phyloP scores from a whole-genome alignment of 1,139 yeast species.

The Geotrichum cucujoidarum region DNA sequence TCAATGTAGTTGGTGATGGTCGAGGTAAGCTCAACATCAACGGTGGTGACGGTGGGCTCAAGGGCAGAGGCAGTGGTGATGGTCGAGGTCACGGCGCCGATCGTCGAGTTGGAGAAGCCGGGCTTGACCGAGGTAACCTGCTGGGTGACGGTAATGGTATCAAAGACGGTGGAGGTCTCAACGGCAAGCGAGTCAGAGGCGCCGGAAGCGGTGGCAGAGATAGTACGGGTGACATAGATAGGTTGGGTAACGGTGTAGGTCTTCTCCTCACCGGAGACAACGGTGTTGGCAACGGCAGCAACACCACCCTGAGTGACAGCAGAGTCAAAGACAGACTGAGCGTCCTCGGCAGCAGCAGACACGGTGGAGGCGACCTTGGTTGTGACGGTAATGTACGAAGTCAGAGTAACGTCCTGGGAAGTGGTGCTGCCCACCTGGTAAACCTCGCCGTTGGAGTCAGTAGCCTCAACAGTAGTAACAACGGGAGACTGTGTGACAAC shows the following conservation, averaged over 20 bases:
- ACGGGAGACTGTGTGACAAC: conserved; percentile 3
- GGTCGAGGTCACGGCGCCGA: conserved; percentile 2
- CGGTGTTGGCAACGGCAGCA: conserved; percentile 6
- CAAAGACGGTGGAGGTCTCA: conserved; percentile 5
- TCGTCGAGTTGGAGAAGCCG: not conserved
- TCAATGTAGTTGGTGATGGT: conserved; percentile 16
- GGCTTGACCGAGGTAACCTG: conserved; percentile 1
- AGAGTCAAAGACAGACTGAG: conserved; percentile 7
- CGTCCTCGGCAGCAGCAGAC: conserved; percentile 5
- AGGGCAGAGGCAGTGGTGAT: not conserved
- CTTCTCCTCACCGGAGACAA: conserved; percentile 3
- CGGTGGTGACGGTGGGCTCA: not conserved
- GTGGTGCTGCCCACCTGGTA: not conserved
- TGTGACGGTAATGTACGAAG: conserved; percentile 11
- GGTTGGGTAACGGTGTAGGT: conserved; percentile 17
- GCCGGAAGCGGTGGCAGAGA: conserved; percentile 2
- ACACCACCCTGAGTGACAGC: conserved; percentile 12
- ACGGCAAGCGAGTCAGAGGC: not conserved
- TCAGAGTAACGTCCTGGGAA: conserved; percentile 5
- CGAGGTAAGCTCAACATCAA: conserved; percentile 7
- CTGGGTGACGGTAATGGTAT: conserved; percentile 8
- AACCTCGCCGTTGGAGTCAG: conserved; percentile 4
- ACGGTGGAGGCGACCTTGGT: conserved; percentile 1
- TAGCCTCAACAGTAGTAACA: not conserved
- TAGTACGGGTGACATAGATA: conserved; percentile 4